Evolutionary conservation across 2,329 filamentous ascomycete species (phyloP).

Genomic region (Coniella vitis): DNA sequence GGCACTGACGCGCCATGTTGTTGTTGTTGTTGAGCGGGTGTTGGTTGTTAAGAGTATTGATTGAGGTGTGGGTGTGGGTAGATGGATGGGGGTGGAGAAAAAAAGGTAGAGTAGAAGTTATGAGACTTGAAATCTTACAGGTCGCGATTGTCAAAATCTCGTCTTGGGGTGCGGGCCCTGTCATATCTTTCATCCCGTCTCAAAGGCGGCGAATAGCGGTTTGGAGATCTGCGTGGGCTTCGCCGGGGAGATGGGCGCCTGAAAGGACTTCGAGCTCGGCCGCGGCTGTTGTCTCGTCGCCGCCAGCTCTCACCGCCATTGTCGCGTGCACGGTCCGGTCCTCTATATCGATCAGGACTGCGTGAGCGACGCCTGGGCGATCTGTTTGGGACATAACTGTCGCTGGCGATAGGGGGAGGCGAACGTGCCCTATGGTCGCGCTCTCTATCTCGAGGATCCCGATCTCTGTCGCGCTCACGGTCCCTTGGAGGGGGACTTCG

Average conservation of each 20-base stretch:
- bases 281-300: conserved; percentile 33
- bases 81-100: not conserved
- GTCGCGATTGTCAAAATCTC: conserved; percentile 33
- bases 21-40: conserved; percentile 1
- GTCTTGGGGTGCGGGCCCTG: conserved; percentile 32
- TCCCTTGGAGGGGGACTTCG: conserved; percentile 23
- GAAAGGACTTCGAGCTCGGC: conserved; percentile 29
- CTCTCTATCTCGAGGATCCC: conserved; percentile 19
- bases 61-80: not conserved
- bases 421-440: conserved; percentile 19
- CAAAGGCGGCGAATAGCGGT: conserved; percentile 29
- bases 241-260: conserved; percentile 27
- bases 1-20: conserved; percentile 5
- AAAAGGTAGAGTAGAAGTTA: conserved; percentile 20
- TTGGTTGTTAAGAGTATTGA: not conserved
- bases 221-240: conserved; percentile 25
- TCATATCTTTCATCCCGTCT: conserved; percentile 33
- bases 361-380: conserved; percentile 36
- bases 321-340: conserved; percentile 30
- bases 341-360: conserved; percentile 33
- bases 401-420: conserved; percentile 26
- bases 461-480: conserved; percentile 31
- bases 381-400: conserved; percentile 35
- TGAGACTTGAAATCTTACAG: conserved; percentile 18
- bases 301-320: conserved; percentile 29